phyloP scores from a whole-genome alignment of 495 filamentous ascomycete species.

The Sabuloglossum arenarium region DNA sequence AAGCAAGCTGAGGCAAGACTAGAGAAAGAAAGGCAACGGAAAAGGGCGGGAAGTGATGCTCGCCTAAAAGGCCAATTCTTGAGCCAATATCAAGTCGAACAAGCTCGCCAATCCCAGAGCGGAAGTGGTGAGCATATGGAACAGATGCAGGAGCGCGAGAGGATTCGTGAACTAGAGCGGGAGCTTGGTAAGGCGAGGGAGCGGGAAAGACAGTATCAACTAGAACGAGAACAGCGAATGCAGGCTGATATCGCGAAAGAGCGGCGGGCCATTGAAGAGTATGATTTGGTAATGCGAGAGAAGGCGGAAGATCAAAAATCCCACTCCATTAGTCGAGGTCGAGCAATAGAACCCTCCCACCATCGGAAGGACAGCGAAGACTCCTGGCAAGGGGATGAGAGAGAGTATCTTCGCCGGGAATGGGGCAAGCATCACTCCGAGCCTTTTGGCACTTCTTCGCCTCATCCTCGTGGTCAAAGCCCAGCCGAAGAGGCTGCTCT shows the following conservation, averaged over 20 bases:
- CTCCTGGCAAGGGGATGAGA: slow-evolving; percentile 54
- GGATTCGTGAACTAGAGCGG: slow-evolving; percentile 64
- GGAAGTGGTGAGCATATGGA: slow-evolving; percentile 6
- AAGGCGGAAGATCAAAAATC: slow-evolving; percentile 18
- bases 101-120: slow-evolving; percentile 2
- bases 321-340: background rate
- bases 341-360: slow-evolving; percentile 20
- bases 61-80: slow-evolving; percentile 67
- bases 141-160: slow-evolving; percentile 21
- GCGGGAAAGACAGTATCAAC: slow-evolving; percentile 67
- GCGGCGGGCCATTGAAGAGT: slow-evolving; percentile 9
- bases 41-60: slow-evolving; percentile 35
- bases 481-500: slow-evolving; percentile 9
- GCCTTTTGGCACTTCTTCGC: background rate
- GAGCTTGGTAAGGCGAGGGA: slow-evolving; percentile 73
- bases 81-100: slow-evolving; percentile 56
- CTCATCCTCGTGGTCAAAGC: background rate
- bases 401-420: slow-evolving; percentile 47
- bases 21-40: slow-evolving; percentile 42
- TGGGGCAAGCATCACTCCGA: slow-evolving; percentile 27
- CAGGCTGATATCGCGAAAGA: slow-evolving; percentile 13
- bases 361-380: slow-evolving; percentile 28
- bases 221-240: slow-evolving; percentile 42
- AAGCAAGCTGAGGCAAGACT: slow-evolving; percentile 43
- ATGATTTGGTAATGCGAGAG: slow-evolving; percentile 10